Evolutionary conservation across 805 yeast genomes (phyloP), one percentile per base, ranked within the genome.

Genomic region (Monosporozyma yasuniensis): DNA sequence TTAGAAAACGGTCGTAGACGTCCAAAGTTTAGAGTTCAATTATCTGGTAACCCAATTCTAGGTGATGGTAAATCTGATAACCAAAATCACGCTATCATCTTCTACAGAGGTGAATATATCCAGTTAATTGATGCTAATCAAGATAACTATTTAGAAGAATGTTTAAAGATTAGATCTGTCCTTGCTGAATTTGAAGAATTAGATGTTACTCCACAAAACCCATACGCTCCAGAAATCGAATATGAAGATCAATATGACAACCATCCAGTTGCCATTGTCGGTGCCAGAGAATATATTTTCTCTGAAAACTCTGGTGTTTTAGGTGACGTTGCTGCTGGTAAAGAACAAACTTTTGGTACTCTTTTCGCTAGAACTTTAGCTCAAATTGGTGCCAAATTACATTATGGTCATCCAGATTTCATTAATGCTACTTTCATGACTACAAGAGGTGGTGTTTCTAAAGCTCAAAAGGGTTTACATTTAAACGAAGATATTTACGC

Each of bases 41-140:
- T 85, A 52, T 84, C 93, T 51, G 95, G 95, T 66, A 82, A 84
- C 64, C 91, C 95, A 56, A 84, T 85, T 61, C 70, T 85, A 60
- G 95, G 95, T 71, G 95, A 85, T 69, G 95, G 95, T 70, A 85
- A 85, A 67, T 84, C 91, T 51, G 95, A 85, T 73, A 85, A 85
- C 65, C 95, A 85, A 67, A 85, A 85, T 66, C 90, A 84, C 69
- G 79, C 93, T 44, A 64, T 85, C 52, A 82, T 85, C 51, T 85
- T 85, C 69, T 77, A 83, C 66, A 77, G 95, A 70, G 95, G 95
- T 71, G 95, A 85, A 68, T 85, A 85, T 68, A 77, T 85, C 58
- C 91, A 85, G 69, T 75, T 85, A 70, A 81, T 85, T 58, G 95
- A 85, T 76, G 90, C 95, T 48, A 85, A 85, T 65, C 95, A 85